These are phyloP conservation scores for Cinnamomum micranthum DNA, from an alignment of 164 flowering plant genomes.

Conservation along the genomic window DNA sequence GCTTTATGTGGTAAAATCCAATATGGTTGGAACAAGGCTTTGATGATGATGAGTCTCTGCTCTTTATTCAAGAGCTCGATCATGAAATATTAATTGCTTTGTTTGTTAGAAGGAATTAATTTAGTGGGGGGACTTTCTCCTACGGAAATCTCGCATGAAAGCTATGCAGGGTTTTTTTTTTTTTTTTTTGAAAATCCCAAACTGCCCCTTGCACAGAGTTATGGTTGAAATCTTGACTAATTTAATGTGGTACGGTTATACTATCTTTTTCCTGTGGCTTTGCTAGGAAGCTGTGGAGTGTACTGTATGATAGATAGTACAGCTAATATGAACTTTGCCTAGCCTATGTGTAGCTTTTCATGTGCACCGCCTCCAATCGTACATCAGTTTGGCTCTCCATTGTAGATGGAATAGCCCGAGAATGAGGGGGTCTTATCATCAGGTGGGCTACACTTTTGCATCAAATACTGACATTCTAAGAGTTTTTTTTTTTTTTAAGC, in stretches of 20 bases:
- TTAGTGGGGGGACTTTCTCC: background rate
- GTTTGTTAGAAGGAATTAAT: background rate
- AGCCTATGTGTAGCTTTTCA: background rate
- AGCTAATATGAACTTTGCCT: background rate
- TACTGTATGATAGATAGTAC: background rate
- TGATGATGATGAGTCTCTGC: background rate
- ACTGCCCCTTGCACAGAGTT: background rate
- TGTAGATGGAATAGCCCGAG: too few relatives aligned
- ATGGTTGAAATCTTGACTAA: background rate
- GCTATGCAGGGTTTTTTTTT: background rate
- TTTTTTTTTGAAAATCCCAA: too few relatives aligned
- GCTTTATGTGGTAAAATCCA: too few relatives aligned
- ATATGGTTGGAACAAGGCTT: too few relatives aligned
- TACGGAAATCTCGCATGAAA: background rate
- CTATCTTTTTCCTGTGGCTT: too few relatives aligned
- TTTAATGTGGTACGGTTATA: too few relatives aligned
- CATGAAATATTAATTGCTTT: background rate
- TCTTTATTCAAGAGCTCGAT: background rate
- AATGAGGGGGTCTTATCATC: too few relatives aligned
- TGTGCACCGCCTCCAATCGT: too few relatives aligned
- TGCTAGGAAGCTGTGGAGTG: background rate
- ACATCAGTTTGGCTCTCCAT: too few relatives aligned
- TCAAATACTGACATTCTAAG: too few relatives aligned
- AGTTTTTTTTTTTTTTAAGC: too few relatives aligned
- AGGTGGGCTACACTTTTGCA: too few relatives aligned